Conservation (phyloP, 1,284 basidiomycete genomes). For the Caloboletus firmus region DNA sequence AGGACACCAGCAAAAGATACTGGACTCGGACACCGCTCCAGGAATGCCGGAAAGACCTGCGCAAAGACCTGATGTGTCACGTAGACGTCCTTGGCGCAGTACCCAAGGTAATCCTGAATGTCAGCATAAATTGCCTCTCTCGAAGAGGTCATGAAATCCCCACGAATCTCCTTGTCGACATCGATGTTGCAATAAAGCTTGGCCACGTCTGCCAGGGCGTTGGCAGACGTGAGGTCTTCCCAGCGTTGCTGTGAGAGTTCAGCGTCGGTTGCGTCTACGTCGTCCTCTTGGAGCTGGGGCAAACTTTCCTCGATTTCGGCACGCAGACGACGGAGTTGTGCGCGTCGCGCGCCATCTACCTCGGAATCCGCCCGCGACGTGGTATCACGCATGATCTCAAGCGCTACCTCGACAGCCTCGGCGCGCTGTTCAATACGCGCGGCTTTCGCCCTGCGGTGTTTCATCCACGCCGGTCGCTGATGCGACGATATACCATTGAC, state of each 20-base stretch:
- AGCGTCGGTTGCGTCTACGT: constrained; percentile 40
- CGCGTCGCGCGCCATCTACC: constrained; percentile 36
- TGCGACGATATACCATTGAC: constrained; percentile 94
- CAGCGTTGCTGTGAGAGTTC: constrained; percentile 62
- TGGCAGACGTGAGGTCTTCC: constrained; percentile 92
- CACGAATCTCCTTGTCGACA: constrained; percentile 79
- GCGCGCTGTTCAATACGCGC: constrained; percentile 50
- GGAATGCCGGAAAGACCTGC: constrained; percentile 83
- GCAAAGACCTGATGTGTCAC: constrained; percentile 85
- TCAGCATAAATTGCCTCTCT: constrained; percentile 66
- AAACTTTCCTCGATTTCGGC: constrained; percentile 47
- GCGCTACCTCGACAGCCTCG: constrained; percentile 59
- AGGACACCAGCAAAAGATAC: constrained; percentile 92
- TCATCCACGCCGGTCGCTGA: constrained; percentile 92
- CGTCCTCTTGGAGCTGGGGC: constrained; percentile 41
- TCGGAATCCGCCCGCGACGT: constrained; percentile 47
- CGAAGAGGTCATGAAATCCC: constrained; percentile 72
- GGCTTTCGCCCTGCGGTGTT: constrained; percentile 70
- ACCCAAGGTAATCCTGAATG: constrained; percentile 79
- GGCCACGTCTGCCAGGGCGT: constrained; percentile 92
- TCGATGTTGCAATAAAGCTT: constrained; percentile 83
- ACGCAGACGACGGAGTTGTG: constrained; percentile 46
- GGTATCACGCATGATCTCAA: constrained; percentile 49
- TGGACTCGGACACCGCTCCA: constrained; percentile 86
- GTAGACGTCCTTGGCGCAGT: constrained; percentile 85